Conservation (phyloP, 495 filamentous ascomycete genomes). For the Penicillium soppii region DNA sequence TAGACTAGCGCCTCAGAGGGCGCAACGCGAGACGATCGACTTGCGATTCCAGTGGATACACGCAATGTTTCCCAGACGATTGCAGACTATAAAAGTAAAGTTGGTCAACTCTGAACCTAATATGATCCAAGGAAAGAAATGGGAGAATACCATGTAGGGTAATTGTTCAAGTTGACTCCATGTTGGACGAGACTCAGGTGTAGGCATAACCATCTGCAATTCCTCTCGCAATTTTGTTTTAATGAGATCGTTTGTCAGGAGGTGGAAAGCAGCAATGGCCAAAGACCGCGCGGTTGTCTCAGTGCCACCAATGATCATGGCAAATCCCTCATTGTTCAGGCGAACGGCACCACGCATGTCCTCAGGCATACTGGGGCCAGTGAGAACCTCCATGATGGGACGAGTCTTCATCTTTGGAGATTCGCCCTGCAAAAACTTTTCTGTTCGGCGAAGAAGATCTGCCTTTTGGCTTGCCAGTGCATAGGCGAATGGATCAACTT, state of each 20-base stretch:
- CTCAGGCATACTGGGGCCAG: constrained; percentile 12
- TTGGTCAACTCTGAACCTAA: constrained; percentile 3
- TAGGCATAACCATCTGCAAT: constrained; percentile 32
- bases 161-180: constrained; percentile 49
- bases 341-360: constrained; percentile 19
- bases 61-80: constrained; percentile 49
- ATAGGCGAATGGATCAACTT: constrained; percentile 8
- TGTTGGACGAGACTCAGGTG: constrained; percentile 19
- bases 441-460: constrained; percentile 1
- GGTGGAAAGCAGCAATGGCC: constrained; percentile 13
- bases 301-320: constrained; percentile 40
- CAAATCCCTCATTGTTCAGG: constrained; percentile 39
- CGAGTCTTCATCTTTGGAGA: neutral
- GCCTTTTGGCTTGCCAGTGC: constrained; percentile 15
- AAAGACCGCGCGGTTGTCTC: constrained; percentile 37
- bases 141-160: constrained; percentile 42
- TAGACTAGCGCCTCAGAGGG: constrained; percentile 43
- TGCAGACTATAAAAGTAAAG: constrained; percentile 24
- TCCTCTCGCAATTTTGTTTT: constrained; percentile 28
- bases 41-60: constrained; percentile 38
- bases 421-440: constrained; percentile 5
- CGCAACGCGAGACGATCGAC: constrained; percentile 39
- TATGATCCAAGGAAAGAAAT: neutral
- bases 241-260: constrained; percentile 9
- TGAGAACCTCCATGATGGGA: constrained; percentile 9